Evolutionary conservation across 1,139 yeast species (phyloP), one percentile per base, ranked within the genome.

Genomic region (Zygosaccharomyces pseudobailii): DNA sequence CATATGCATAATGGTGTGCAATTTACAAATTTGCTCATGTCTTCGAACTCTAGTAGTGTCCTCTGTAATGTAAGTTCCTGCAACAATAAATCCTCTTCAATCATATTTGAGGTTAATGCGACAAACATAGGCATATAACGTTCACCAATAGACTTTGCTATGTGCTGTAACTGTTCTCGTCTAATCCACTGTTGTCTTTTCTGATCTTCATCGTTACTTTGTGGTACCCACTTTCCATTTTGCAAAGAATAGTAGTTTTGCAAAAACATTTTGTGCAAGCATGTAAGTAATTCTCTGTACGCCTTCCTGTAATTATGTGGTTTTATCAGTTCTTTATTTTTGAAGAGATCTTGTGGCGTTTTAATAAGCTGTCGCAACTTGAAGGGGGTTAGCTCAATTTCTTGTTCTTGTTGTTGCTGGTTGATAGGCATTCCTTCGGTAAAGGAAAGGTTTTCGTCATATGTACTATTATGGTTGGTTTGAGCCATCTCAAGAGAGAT

Each of bases 1-100:
- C 90, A 84, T 54, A 84, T 82, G 8, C 84, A 79, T 3, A 88
- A 80, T 2, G 90, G 90, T 1, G 84, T 77, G 23, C 83, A 78
- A 31, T 81, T 77, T 22, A 80, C 70, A 40, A 75, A 63, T 9
- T 57, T 61, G 0, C 69, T 59, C 67, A 68, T 63, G 33, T 67
- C 68, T 61, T 84, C 89, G 57, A 81, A 80, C 58, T 84, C 89
- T 17, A 84, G 63, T 27, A 84, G 65, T 1, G 87, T 79, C 52
- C 90, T 66, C 59, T 84, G 90, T 57, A 84, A 79, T 9, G 83
- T 76, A 68, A 84, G 70, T 59, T 84, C 92, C 17, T 85, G 76
- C 54, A 82, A 76, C 42, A 81, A 74, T 42, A 82, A 66, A 62
- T 83, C 89, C 64, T 78, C 78, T 47, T 84, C 87, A 56, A 78